Base-by-base conservation (phyloP, 2,329 filamentous ascomycete species). In the Periconia digitata region DNA sequence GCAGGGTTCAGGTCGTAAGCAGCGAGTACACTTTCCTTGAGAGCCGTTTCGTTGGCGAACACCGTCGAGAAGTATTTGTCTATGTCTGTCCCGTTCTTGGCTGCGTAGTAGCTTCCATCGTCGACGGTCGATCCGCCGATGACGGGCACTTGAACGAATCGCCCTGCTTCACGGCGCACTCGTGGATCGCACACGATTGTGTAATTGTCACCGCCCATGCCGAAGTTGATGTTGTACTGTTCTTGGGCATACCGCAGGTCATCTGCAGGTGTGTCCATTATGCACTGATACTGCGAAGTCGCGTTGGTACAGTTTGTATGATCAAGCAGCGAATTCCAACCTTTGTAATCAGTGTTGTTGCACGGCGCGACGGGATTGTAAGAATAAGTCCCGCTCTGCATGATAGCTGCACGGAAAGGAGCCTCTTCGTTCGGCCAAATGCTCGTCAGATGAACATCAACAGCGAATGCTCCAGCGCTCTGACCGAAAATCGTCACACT, bases 401-500 rank as follows among this genome's bases (percentile, higher is more conserved):
- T 50, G 17, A 66, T 64, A 3, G 55, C 62, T 1, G 61, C 59
- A 1, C 45, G 55, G 42, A 64, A 66, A 1, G 58, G 55, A 1
- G 52, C 50, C 13, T 50, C 46, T n/a, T 43, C 18, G 7, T 51
- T 49, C 2, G 54, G 52, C 48, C 48, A 50, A 20, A 52, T 50
- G 3, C 59, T 60, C 1, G 62, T 62, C 13, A 66, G 40, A 0
- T 62, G 38, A n/a, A 52, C 47, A 32, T 61, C 59, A 13, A 56
- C 44, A 5, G 58, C 46, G 29, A 55, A 53, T 8, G 48, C 57
- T 17, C 63, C 63, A 8, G 62, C 62, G n/a, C 60, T 62, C 43
- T 65, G 55, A 3, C 61, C 63, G 38, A 65, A 64, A 6, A 82
- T 71, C 0, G 78, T 82, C 24, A 82, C 77, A 23, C 76, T 74